These are phyloP conservation scores for Candida easanensis DNA, from an alignment of 805 yeast genomes.

Conservation along the genomic window DNA sequence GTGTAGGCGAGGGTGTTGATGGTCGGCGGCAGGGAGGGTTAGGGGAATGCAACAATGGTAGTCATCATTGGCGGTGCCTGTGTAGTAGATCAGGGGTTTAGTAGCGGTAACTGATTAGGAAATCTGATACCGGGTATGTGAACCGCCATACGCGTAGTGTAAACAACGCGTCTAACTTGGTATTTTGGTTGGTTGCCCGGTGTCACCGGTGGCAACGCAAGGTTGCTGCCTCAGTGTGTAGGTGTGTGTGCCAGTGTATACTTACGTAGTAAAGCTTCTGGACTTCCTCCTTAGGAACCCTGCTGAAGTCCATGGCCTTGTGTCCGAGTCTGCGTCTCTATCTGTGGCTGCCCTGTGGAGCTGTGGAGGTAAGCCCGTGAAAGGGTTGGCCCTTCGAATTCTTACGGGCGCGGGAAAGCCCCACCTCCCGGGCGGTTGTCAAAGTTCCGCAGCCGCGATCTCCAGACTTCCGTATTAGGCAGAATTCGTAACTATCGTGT, in stretches of 20 bases:
- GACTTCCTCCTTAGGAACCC: slow-evolving; percentile 27
- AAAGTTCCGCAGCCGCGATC: slow-evolving; percentile 3
- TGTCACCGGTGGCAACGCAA: neutral
- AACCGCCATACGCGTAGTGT: slow-evolving; percentile 1
- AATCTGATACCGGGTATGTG: too few relatives aligned
- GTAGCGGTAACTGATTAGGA: too few relatives aligned
- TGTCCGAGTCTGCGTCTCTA: neutral
- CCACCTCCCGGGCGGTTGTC: slow-evolving; percentile 1
- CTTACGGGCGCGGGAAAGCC: slow-evolving; percentile 3
- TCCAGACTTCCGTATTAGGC: slow-evolving; percentile 6
- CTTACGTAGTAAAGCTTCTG: slow-evolving; percentile 28
- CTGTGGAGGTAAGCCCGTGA: slow-evolving; percentile 12
- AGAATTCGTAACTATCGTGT: neutral
- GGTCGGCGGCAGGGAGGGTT: too few relatives aligned
- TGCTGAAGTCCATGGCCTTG: slow-evolving; percentile 24
- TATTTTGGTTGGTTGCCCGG: neutral
- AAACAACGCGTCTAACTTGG: slow-evolving; percentile 7
- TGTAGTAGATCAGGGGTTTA: too few relatives aligned
- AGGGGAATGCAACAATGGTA: too few relatives aligned
- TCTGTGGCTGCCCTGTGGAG: slow-evolving; percentile 1
- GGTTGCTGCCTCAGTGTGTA: neutral
- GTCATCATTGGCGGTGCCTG: too few relatives aligned
- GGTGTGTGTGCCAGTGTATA: neutral
- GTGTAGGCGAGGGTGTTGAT: too few relatives aligned
- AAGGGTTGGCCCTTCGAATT: slow-evolving; percentile 13